Evolutionary conservation across 2,329 filamentous ascomycete genomes (phyloP), one percentile per base, ranked within the genome.

Genomic region (Bipolaris oryzae): DNA sequence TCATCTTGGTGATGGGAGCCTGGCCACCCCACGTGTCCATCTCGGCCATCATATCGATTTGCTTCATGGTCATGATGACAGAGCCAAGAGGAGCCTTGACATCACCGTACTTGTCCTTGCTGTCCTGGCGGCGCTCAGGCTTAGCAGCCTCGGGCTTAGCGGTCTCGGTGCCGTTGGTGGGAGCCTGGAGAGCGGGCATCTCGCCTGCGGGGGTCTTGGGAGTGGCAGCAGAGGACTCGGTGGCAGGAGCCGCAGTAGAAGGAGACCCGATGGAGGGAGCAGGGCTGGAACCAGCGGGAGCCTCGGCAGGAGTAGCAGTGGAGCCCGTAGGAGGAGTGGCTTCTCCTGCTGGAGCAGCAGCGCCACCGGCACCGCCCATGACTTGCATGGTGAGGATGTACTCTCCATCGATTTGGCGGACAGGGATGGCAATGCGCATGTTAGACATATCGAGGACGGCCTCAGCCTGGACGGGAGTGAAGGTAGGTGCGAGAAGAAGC

Each of bases 361-460:
- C 51, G 15, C 46, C 56, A 10, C 39, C 57, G 15, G 28, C 49
- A 34, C 13, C 20, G 21, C 50, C 57, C 66, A 69, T 69, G 57
- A 60, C 61, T 46, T 68, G 58, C 69, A 76, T 74, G 15, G 68
- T 68, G 34, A 76, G 64, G 48, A 76, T 75, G 64, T 62, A 76
- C 53, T 76, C 74, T 49, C 74, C 74, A 50, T 76, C 73, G 13
- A 76, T 51, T 49, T 73, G 70, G 53, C 64, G 53, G 49, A 76
- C 73, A 0, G 74, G 74, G 37, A 76, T 62, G 18, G 74, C 74
- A 42, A 75, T 70, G 31, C 74, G 72, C 67, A 72, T 71, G 58
- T 76, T 76, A 31, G 68, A 52, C 43, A 69, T 68, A 42, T 76
- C 74, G 34, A 76, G 66, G 25, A 75, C 68, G 7, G 73, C 67